Evolutionary conservation across 2,329 filamentous ascomycete genomes (phyloP), one percentile per base, ranked within the genome.

Genomic region (Lachnellula cervina): DNA sequence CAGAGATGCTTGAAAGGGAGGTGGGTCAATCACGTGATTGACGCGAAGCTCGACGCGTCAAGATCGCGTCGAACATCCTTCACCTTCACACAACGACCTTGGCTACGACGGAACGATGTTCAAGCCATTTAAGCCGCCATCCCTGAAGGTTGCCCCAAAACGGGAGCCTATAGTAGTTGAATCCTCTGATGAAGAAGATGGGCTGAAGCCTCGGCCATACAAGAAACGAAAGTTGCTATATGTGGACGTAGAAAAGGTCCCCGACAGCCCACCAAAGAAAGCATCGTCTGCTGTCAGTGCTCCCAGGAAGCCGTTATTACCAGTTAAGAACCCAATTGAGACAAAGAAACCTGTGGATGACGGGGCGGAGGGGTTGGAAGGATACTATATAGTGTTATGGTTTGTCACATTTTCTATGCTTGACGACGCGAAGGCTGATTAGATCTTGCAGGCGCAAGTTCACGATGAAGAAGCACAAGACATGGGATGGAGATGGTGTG

Each of bases 401-500:
- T 69, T 56, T 28, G 59, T 28, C 25, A 17, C 11, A 45, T 44
- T 32, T 25, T 45, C 19, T n/a, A 21, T 32, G n/a, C 17, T 45
- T 2, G 6, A 35, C n/a, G 32, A 2, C 17, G 23, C 37, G n/a
- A 49, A 32, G 42, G 23, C 52, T 60, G 51, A 62, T 40, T 52
- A 37, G 2, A 35, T 19, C 42, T 32, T 38, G 17, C 16, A 83
- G 82, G 86, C 81, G 87, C 19, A 88, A 87, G 69, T 81, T 79
- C 51, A 88, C 84, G 0, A 80, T 74, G 5, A 89, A 88, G 69
- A 90, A 89, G 71, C 82, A 89, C 70, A 89, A 89, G 68, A 89
- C 84, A 5, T 90, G 87, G 86, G 86, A 89, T 64, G 86, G 86
- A 2, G 87, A 90, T 70, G 87, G 85, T 1, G 76, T 88, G 2